These are phyloP conservation scores for Ophiostoma piceae DNA, from an alignment of 2,329 filamentous ascomycete species.

Conservation along the genomic window DNA sequence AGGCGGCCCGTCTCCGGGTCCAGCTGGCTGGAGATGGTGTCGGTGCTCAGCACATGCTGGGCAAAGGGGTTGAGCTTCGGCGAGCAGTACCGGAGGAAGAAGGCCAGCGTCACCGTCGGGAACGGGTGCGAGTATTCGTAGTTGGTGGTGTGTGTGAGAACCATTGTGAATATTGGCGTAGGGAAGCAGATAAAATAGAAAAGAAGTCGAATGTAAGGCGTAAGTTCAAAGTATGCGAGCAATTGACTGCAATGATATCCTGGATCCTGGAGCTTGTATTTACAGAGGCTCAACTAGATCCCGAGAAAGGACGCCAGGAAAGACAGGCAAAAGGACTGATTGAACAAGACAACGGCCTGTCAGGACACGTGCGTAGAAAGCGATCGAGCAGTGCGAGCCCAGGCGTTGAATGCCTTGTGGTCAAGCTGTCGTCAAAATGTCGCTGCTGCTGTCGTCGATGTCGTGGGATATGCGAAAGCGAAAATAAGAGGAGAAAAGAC, in stretches of 20 bases:
- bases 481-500: conserved; percentile 4
- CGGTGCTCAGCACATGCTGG: conserved; percentile 74
- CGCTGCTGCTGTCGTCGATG: conserved; percentile 4
- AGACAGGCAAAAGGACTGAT: no score
- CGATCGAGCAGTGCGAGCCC: conserved; percentile 4
- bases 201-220: not conserved
- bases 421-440: conserved; percentile 10
- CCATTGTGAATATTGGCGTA: conserved; percentile 40
- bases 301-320: conserved; percentile 6
- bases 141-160: conserved; percentile 59
- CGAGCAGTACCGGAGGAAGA: conserved; percentile 79
- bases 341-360: not conserved
- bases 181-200: not conserved
- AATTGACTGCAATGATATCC: not conserved
- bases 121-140: conserved; percentile 77
- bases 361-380: not conserved
- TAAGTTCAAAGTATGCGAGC: not conserved
- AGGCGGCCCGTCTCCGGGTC: conserved; percentile 69
- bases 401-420: conserved; percentile 17
- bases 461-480: conserved; percentile 3
- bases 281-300: conserved; percentile 26
- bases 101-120: conserved; percentile 79
- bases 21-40: conserved; percentile 70
- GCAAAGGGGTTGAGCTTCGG: conserved; percentile 70
- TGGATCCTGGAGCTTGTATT: conserved; percentile 24